Conservation (phyloP, 257 asterid genomes). For the Echium plantagineum region DNA sequence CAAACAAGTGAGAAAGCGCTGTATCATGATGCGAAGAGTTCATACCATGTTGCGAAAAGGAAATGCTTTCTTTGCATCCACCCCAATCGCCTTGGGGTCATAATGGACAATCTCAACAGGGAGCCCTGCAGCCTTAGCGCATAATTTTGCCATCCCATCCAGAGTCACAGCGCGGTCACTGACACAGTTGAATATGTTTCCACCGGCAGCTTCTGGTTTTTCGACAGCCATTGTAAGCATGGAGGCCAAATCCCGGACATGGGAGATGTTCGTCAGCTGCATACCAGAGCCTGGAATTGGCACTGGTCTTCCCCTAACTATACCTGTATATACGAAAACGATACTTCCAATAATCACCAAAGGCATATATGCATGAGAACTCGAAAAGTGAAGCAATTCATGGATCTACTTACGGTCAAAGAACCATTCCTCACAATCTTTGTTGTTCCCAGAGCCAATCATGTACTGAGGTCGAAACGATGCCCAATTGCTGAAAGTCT, state of each 20-base stretch:
- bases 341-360: conserved; percentile 1
- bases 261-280: conserved; percentile 83
- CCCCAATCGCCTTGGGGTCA: conserved; percentile 75
- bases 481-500: conserved; percentile 55
- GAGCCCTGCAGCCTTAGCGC: conserved; percentile 71
- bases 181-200: conserved; percentile 71
- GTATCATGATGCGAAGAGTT: neutral
- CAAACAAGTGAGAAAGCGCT: neutral
- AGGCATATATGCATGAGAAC: neutral
- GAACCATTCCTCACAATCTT: conserved; percentile 98
- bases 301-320: conserved; percentile 73
- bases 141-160: conserved; percentile 79
- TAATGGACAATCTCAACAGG: conserved; percentile 82
- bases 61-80: conserved; percentile 87
- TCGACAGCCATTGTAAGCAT: conserved; percentile 69
- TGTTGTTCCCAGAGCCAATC: conserved; percentile 96
- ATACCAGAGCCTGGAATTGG: conserved; percentile 87
- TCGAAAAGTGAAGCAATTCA: neutral
- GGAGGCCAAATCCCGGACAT: conserved; percentile 80
- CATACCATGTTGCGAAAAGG: conserved; percentile 93
- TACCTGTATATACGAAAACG: conserved; percentile 32
- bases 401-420: conserved; percentile 64
- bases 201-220: conserved; percentile 59
- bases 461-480: conserved; percentile 92
- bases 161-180: conserved; percentile 93